Base-by-base conservation (phyloP, 2,329 filamentous ascomycete genomes). In the Sarocladiaceae sp. region DNA sequence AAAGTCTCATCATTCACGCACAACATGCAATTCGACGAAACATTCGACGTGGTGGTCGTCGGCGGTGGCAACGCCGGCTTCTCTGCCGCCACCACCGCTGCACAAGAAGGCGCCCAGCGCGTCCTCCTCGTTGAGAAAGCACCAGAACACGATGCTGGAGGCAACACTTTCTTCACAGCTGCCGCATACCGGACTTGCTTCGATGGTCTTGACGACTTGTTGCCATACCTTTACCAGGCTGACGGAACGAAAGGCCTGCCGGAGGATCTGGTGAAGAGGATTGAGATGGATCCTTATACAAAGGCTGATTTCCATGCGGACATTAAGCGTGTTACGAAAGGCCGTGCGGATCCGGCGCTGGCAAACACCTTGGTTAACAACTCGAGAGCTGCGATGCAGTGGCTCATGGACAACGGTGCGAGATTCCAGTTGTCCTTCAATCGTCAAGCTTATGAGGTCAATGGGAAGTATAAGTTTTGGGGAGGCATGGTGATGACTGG, bases 61-160 rank as follows among this genome's bases (percentile, higher is more conserved):
- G 84, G 84, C 18, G 74, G 77, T 50, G 84, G 84, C 50, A 86
- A 86, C 59, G 84, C 84, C 15, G 84, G 83, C 13, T 81, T 86
- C 64, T 75, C 71, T 11, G 76, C 83, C 3, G 83, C 83, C 8
- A 70, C 79, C 7, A 77, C 81, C 1, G 82, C 83, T 2, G 71
- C 72, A 1, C 65, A 83, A 55, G 59, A 68, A 48, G 72, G 75
- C 4, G 71, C 71, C 2, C 52, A 59, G 1, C 58, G 63, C 0
- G 75, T 86, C 3, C 59, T 83, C 1, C 62, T 86, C 13, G 71
- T 87, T 51, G 83, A 87, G 58, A 84, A 82, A 63, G 77, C 76
- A 37, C 81, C 82, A 0, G 60, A 74, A 51, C 64, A 71, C 4
- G 84, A 81, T 77, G 79, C 76, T 0, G 84, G 83, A 12, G 83